Conservation (phyloP, 108 stramenopile genomes). For the Cyclostephanos invisitatus region DNA sequence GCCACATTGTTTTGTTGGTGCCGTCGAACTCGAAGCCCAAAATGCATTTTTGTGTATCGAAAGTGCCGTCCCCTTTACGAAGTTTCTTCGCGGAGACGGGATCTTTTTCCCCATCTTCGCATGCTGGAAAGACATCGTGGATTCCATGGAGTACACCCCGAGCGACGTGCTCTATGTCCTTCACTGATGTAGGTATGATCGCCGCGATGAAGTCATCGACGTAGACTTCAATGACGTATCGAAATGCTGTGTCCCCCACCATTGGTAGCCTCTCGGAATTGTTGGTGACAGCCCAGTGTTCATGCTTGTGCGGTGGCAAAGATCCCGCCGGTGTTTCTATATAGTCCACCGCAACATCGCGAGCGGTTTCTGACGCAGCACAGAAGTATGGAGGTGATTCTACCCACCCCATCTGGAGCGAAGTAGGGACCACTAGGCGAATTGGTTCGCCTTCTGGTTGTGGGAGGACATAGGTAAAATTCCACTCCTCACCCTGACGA, state of each 20-base stretch:
- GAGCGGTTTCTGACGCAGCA: no score
- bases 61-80: conserved; percentile 29
- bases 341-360: no score
- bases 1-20: conserved; percentile 7
- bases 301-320: no score
- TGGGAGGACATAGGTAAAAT: no score
- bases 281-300: no score
- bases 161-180: conserved; percentile 6
- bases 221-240: conserved; percentile 24
- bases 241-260: background rate
- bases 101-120: conserved; percentile 5
- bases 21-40: conserved; percentile 33
- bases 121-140: conserved; percentile 24
- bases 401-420: no score
- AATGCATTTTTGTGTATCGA: background rate
- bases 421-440: no score
- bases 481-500: no score
- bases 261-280: no score
- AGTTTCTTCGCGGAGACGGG: conserved; percentile 51
- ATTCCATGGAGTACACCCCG: background rate
- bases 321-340: no score
- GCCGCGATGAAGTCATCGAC: conserved; percentile 33
- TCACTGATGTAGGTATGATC: background rate
- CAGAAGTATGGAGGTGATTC: no score
- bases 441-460: no score